A percentile compares a stretch with the other conserved stretches of the same genome.
These are phyloP conservation scores for Inga oerstediana DNA, from an alignment of 306 rosid genomes.

Conservation along the genomic window DNA sequence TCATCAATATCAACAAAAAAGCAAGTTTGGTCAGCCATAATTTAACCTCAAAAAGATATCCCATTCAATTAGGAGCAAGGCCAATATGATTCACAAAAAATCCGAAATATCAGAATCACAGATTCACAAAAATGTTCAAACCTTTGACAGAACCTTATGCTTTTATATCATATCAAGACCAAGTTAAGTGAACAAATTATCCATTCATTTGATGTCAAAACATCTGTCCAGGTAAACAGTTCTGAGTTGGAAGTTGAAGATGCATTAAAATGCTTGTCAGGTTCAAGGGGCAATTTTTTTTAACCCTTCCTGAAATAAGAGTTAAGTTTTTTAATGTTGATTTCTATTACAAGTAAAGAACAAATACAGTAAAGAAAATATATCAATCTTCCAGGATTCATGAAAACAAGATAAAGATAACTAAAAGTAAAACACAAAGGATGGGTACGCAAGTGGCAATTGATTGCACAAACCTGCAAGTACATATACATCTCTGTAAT, in stretches of 20 bases:
- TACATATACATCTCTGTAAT: no score
- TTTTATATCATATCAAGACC: neutral
- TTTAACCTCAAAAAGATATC: no score
- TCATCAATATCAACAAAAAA: no score
- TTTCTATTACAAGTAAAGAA: neutral
- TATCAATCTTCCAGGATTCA: neutral
- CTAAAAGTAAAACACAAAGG: neutral
- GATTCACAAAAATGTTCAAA: no score
- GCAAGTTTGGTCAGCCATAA: no score
- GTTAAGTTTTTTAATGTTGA: neutral
- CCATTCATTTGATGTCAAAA: neutral
- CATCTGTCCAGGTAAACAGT: neutral
- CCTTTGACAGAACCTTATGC: neutral
- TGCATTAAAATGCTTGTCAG: neutral
- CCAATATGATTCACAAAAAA: no score
- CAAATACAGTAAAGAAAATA: neutral
- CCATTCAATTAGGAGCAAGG: no score
- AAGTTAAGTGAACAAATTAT: conserved; percentile 11
- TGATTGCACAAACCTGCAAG: neutral
- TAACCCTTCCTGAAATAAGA: neutral
- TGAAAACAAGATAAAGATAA: neutral
- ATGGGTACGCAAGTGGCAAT: neutral
- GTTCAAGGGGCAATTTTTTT: neutral
- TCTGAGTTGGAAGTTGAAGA: neutral
- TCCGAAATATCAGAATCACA: no score